Conservation (phyloP, 148 eudicot species). For the Vaccinium macrocarpon region DNA sequence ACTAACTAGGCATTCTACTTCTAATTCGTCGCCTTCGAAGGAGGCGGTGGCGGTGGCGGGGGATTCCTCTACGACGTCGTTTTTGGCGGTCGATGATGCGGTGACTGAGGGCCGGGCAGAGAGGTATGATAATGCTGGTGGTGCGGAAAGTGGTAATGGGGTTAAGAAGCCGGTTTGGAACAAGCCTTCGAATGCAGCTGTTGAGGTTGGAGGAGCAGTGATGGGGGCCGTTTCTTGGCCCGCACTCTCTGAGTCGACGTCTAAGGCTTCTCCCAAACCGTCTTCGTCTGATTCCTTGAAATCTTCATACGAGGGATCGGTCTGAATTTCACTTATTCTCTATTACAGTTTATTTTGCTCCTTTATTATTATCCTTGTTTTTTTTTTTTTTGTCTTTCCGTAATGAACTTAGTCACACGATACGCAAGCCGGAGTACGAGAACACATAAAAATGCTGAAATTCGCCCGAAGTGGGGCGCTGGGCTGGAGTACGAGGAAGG, state of each 20-base stretch:
- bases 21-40: conserved; percentile 11
- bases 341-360: background rate
- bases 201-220: conserved; percentile 52
- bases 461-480: background rate
- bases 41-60: background rate
- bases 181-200: conserved; percentile 41
- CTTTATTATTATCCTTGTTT: background rate
- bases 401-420: background rate
- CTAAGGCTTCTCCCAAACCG: conserved; percentile 46
- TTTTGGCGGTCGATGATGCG: conserved; percentile 12
- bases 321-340: background rate
- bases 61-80: background rate
- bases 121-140: conserved; percentile 17
- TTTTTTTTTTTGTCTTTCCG: background rate
- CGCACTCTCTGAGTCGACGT: conserved; percentile 66
- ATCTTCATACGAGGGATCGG: conserved; percentile 42
- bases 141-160: conserved; percentile 32
- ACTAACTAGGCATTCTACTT: background rate
- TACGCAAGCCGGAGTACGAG: background rate
- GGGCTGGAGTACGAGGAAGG: background rate
- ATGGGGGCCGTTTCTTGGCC: conserved; percentile 84
- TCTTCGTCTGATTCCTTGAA: conserved; percentile 49
- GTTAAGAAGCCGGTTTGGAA: conserved; percentile 59
- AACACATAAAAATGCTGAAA: background rate
- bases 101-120: conserved; percentile 24